Base-by-base conservation (phyloP, 148 eudicot species). In the Rhododendron ferrugineum region DNA sequence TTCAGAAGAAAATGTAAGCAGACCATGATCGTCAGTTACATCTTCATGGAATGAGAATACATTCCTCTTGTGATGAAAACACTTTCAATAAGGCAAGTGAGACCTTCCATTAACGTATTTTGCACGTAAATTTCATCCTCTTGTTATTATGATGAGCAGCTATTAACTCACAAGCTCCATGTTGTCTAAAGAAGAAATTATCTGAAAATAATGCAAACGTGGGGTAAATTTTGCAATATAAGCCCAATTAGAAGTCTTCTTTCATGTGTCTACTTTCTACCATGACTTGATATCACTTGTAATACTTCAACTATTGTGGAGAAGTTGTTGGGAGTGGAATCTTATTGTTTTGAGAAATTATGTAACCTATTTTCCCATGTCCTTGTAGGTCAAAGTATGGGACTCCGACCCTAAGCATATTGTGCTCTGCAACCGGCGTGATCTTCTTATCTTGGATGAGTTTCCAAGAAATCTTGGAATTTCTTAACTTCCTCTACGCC, bases 401-500 rank as follows among this genome's bases (percentile, higher is more conserved):
- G 78, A 94, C 98, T 34, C 98, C 98, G 0, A 92, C 98, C 70
- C 34, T 91, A 83, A 94, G 98, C 90, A 94, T 94, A 72, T 84
- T 94, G 85, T 92, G 93, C 85, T 94, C 98, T 6, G 95, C 98
- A 76, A 88, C 90, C 26, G 98, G 98, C 37, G 98, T 94, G 23
- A 87, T 93, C 89, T 90, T 93, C 88, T 86, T 93, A 28, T 94
- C 98, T 56, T 93, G 95, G 96, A 93, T 94, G 94, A 92, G 91
- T 62, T 94, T 94, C 84, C 94, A 93, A 28, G 96, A 94, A 87
- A 94, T 94, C 85, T 87, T 94, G 75, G 94, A 93, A 87, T 90
- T 93, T 81, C 91, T 92, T 56, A 94, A 94, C 90, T 92, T 92
- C 90, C 94, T 93, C 26, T 94, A 94, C 70, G 86, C 92, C 50